Base-by-base conservation (phyloP, 1,139 yeast species). In the Blastobotrys proliferans region DNA sequence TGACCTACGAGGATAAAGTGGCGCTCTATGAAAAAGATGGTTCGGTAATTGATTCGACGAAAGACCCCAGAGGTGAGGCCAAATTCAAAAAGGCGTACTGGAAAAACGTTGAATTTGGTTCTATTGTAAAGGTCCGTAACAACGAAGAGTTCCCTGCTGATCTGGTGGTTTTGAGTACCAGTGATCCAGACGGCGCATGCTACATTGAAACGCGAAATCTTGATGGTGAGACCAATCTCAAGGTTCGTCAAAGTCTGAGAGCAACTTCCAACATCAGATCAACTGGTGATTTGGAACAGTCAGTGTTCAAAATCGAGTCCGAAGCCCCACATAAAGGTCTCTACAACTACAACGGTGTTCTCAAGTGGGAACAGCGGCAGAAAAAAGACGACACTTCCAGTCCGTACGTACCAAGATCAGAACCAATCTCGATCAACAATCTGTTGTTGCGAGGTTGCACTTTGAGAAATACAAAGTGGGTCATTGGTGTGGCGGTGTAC, bases 61-160 rank as follows among this genome's bases (percentile, higher is more conserved):
- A 53, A 31, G 45, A 52, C 4, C 48, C 57, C 21, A 52, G 59
- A 16, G 64, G 64, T 13, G 50, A 58, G 2, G 70, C 74, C 4
- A 69, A 67, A 45, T 88, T 88, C 68, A 74, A 74, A 43, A 78
- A 78, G 50, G 76, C 77, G 45, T 79, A 72, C 56, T 92, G 98
- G 98, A 92, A 92, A 64, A 83, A 79, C 56, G 82, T 90, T 39
- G 72, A 72, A 47, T 95, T 90, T 33, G 98, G 98, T 50, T 97
- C 92, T 60, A 74, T 90, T 50, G 78, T 92, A 45, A 77, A 95
- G 59, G 74, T 92, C 17, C 78, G 86, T 55, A 81, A 83, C 46
- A 84, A 92, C 61, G 96, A 88, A 59, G 95, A 87, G 64, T 79
- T 92, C 10, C 98, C 98, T 3, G 97, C 97, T 13, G 98, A 92